phyloP scores from a whole-genome alignment of 768 basidiomycete genomes.

The Plicaturopsis crispa region DNA sequence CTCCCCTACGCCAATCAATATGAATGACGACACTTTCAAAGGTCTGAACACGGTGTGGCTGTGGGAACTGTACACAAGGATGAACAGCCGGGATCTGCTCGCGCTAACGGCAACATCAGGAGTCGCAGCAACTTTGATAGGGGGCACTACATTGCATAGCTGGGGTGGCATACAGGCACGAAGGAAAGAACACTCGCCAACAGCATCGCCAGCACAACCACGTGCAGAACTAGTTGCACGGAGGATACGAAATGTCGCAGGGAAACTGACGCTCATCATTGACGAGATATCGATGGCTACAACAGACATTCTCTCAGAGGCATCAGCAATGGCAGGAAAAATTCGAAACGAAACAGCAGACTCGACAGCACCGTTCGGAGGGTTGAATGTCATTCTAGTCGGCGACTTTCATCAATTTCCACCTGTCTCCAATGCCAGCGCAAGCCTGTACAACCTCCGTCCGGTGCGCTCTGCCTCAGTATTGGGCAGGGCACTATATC shows the following conservation, averaged over 20 bases:
- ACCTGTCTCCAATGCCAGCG: background rate
- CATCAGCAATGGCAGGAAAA: background rate
- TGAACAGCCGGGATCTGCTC: too few relatives aligned
- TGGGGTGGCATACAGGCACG: background rate
- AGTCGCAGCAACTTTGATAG: background rate
- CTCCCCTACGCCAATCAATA: too few relatives aligned
- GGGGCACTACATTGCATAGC: background rate
- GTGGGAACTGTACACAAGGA: too few relatives aligned
- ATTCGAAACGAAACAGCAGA: background rate
- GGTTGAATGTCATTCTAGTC: constrained; percentile 23
- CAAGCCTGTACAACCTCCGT: background rate
- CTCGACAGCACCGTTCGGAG: constrained; percentile 2
- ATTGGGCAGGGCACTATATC: constrained; percentile 16
- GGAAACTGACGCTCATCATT: background rate
- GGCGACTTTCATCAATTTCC: constrained; percentile 29
- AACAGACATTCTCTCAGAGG: background rate
- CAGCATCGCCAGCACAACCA: too few relatives aligned
- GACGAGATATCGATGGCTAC: background rate
- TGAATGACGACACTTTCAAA: too few relatives aligned
- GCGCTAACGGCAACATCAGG: background rate
- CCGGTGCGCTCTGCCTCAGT: background rate
- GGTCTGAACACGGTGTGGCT: too few relatives aligned
- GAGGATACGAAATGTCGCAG: too few relatives aligned
- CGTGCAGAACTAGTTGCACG: too few relatives aligned
- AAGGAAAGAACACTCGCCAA: background rate